Conservation (phyloP, 1,139 yeast genomes). For the Magnusiomyces magnusii region DNA sequence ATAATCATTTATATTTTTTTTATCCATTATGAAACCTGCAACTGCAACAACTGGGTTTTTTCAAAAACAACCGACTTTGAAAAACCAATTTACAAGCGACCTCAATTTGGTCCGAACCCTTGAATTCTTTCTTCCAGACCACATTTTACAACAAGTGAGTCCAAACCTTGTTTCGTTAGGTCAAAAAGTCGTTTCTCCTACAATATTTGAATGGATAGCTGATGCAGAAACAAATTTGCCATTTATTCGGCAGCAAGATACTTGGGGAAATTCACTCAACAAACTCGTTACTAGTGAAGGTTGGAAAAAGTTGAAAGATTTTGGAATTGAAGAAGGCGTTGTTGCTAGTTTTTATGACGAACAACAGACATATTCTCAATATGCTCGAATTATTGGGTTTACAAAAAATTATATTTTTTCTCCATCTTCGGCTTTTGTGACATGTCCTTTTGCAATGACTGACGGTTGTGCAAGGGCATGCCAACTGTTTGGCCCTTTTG, state of each 20-base stretch:
- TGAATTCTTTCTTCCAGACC: conserved; percentile 16
- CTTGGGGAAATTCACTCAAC: conserved; percentile 27
- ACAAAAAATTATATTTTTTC: conserved; percentile 25
- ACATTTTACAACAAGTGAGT: conserved; percentile 12
- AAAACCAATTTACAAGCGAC: conserved; percentile 25
- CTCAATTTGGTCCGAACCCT: conserved; percentile 23
- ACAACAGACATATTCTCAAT: conserved; percentile 15
- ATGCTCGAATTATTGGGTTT: conserved; percentile 26
- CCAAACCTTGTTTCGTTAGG: conserved; percentile 23
- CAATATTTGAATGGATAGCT: conserved; percentile 26
- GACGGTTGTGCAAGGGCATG: conserved; percentile 32
- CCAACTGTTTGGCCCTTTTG: conserved; percentile 21
- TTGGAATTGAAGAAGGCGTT: conserved; percentile 26
- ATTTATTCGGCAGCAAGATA: conserved; percentile 26
- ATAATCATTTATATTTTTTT: too few species aligned
- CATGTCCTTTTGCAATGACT: conserved; percentile 33
- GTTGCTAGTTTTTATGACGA: conserved; percentile 28
- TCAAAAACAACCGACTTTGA: conserved; percentile 23
- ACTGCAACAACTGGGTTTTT: conserved; percentile 27
- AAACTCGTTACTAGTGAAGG: conserved; percentile 28
- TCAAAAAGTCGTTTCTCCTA: conserved; percentile 21
- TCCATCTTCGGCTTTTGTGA: conserved; percentile 30
- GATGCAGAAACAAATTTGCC: conserved; percentile 31
- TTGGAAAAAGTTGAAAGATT: conserved; percentile 27
- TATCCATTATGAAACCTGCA: conserved; percentile 18